Base-by-base conservation (phyloP, 2,329 filamentous ascomycete genomes). In the Raffaelea arxii region DNA sequence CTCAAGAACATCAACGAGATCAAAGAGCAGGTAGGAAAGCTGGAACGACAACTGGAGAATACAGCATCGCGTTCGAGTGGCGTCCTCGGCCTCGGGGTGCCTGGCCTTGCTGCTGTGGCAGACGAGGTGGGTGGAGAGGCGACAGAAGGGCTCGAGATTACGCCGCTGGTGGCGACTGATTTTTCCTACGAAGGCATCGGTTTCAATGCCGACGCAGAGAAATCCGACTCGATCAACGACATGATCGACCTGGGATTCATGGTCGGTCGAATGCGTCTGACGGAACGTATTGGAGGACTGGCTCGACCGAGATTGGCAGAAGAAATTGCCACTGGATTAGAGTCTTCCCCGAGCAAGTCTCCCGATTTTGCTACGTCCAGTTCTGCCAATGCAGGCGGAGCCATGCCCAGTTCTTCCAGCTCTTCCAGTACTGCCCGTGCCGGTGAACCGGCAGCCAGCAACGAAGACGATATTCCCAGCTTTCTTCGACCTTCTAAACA, bases 1-100 rank as follows among this genome's bases (percentile, higher is more conserved):
- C 82, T 86, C 61, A 71, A 81, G 54, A 81, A 80, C 55, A 69
- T 89, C 46, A 83, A 81, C 4, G 81, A 87, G 57, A 82, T 89
- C 60, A 89, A 89, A 64, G 84, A 89, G 61, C 82, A 83, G 62
- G 84, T 88, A 62, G 83, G 82, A 23, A 78, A 76, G 9, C 65
- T 88, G 18, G 84, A 88, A 63, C 71, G 78, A 45, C 76, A 80
- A 46, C 69, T 88, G 6, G 84, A 87, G 61, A 68, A 79, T 38
- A 81, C 86, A 59, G 49, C 50, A 4, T 18, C 44, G 43, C 18
- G 35, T 18, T 6, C 5, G 35, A 6, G 75, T 84, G 25, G 78
- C 77, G 16, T 71, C 72, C 46, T 68, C 65, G 11, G 59, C 61
- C 4, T 54, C 56, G 16, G 68, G 70, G 46, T 68, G 74, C 36